Conservation (phyloP, 1,284 basidiomycete species). For the Trichosporon sp. region DNA sequence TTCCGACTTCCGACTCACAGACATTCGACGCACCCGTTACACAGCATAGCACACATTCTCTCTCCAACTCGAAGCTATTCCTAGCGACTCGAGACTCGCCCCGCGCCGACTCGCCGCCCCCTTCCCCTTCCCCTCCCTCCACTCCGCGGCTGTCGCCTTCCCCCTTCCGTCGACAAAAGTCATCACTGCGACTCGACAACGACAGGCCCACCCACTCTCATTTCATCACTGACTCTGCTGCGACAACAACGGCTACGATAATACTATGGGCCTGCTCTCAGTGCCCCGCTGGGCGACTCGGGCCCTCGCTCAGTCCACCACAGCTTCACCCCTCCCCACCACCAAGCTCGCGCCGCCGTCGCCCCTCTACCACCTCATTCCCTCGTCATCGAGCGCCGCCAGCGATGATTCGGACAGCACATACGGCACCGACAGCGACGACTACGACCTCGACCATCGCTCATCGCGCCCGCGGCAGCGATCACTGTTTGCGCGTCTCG, state of each 20-base stretch:
- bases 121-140: too few species aligned
- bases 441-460: neutral
- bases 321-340: neutral
- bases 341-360: neutral
- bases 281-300: neutral
- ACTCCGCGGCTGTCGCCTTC: too few species aligned
- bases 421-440: neutral
- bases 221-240: neutral
- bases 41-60: too few species aligned
- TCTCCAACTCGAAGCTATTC: too few species aligned
- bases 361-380: neutral
- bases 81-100: too few species aligned
- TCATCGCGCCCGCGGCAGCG: neutral
- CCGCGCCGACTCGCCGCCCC: too few species aligned
- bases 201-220: neutral
- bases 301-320: neutral
- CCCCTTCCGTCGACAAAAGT: too few species aligned
- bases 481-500: constrained; percentile 5
- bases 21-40: too few species aligned
- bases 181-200: too few species aligned
- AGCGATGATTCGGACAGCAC: neutral
- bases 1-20: too few species aligned
- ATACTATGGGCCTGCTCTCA: constrained; percentile 5
- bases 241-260: neutral
- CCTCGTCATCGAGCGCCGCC: neutral